Evolutionary conservation across 2,329 filamentous ascomycete genomes (phyloP), one percentile per base, ranked within the genome.

Genomic region (Aspergillus cejpii): DNA sequence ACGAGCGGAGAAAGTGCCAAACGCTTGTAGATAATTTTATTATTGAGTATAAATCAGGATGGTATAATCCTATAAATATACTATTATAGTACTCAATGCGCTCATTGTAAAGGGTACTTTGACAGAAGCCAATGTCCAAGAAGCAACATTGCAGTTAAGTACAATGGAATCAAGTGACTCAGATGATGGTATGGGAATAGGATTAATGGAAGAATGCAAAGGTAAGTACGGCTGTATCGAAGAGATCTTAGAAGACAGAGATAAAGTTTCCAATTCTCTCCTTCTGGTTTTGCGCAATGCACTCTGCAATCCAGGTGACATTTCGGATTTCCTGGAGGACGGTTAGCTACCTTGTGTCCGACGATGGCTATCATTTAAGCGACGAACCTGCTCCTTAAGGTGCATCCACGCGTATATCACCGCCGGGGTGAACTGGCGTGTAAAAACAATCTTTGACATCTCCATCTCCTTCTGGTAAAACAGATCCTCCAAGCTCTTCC

Each of bases 391-490:
- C 71, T 98, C 92, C 67, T 90, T 82, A 61, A 98, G 74, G 75
- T 94, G 96, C 47, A 98, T 87, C 92, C 92, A 98, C 14, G 89
- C 89, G 65, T 97, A 98, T 40, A 98, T 87, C 56, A 97, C 87
- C 27, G 87, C 86, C 59, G 87, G 89, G 11, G 89, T 94, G 67
- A 98, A 98, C 67, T 98, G 92, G 56, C 88, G 80, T 4, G 92
- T 98, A 64, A 98, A 98, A 6, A 90, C 88, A 49, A 84, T 73
- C 77, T 98, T 98, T 44, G 87, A 91, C 52, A 97, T 85, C 67
- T 98, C 90, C 92, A 97, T 97, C 73, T 98, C 92, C 73, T 95
- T 97, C 69, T 96, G 88, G 67, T 98, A 98, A 72, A 98, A 98
- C 74, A 98, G 77, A 63, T 98, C 92, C 66, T 98, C 92, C 58